Base-by-base conservation (phyloP, 2,329 filamentous ascomycete species). In the Cercospora sp. region DNA sequence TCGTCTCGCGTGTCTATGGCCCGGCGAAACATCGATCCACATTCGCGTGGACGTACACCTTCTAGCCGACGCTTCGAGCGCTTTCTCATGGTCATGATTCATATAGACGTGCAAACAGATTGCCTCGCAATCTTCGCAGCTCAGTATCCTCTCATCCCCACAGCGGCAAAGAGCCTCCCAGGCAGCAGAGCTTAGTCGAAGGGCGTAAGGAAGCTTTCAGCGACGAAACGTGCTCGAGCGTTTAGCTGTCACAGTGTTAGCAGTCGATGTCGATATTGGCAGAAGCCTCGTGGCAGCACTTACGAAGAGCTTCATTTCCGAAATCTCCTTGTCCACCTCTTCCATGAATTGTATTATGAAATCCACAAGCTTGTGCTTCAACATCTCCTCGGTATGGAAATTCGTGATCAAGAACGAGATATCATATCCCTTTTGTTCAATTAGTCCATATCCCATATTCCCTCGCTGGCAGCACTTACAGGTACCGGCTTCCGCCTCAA, bases 311-410 rank as follows among this genome's bases (percentile, higher is more conserved):
- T 99, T 99, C 95, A 99, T 98, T 83, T 99, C 96, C 3, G 95
- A 98, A 69, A 99, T 99, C 82, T 99, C 95, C 86, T 99, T 99
- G 81, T 99, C 96, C 4, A 99, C 96, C 80, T 99, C 95, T 81
- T 99, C 94, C 94, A 99, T 98, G 78, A 99, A 99, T 78, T 98
- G 90, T 73, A 99, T 97, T 74, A 99, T 97, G 78, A 99, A 99
- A 80, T 99, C 95, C 37, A 99, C 96, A 74, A 99, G 86, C 85
- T 99, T 98, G 80, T 99, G 94, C 85, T 98, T 98, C 79, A 98
- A 81, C 93, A 99, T 97, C 80, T 96, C 92, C 81, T 98, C 95
- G 4, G 95, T 98, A 77, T 99, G 95, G 85, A 95, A 96, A 83
- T 99, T 99, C 58, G 95, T 99, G 78, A 99, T 97, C 78, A 99